Percentiles rank a stretch among this genome's conserved stretches.
Conservation (phyloP, 2,329 filamentous ascomycete genomes). For the Botrytis galanthina region DNA sequence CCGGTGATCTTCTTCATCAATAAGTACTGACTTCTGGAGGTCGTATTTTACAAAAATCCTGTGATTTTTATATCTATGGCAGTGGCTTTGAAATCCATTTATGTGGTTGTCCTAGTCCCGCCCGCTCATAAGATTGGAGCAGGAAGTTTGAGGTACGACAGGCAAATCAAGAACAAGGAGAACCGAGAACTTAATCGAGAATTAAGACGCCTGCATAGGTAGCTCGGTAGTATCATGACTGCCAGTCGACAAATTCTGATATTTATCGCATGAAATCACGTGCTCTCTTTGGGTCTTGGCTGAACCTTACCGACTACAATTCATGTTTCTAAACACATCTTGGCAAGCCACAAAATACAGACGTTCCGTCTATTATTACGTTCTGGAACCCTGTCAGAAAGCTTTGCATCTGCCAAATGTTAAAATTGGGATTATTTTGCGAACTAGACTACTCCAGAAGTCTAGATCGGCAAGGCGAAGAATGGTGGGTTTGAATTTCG, state of each 20-base stretch:
- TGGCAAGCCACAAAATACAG: background rate
- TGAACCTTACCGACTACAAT: background rate
- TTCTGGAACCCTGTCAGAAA: constrained; percentile 3
- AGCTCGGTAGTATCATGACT: background rate
- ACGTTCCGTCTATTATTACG: background rate
- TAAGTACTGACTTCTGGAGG: background rate
- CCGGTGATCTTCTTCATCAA: too few species aligned
- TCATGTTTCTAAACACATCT: constrained; percentile 10
- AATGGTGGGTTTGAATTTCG: background rate
- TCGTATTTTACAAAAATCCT: background rate
- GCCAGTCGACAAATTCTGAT: background rate
- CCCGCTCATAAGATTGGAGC: background rate
- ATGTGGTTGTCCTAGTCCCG: background rate
- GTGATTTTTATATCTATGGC: background rate
- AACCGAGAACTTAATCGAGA: background rate
- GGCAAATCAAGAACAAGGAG: background rate
- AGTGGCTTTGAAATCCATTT: background rate
- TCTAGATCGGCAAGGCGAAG: background rate
- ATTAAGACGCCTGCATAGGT: background rate
- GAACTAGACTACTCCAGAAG: background rate
- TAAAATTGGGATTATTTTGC: background rate
- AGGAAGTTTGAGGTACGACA: background rate
- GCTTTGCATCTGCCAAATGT: background rate
- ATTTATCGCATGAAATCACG: constrained; percentile 3
- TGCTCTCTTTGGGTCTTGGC: background rate